A percentile compares a stretch with the other conserved stretches of the same genome.
phyloP scores from a whole-genome alignment of 495 filamentous ascomycete species.

The Hypoxylon subgilvum region DNA sequence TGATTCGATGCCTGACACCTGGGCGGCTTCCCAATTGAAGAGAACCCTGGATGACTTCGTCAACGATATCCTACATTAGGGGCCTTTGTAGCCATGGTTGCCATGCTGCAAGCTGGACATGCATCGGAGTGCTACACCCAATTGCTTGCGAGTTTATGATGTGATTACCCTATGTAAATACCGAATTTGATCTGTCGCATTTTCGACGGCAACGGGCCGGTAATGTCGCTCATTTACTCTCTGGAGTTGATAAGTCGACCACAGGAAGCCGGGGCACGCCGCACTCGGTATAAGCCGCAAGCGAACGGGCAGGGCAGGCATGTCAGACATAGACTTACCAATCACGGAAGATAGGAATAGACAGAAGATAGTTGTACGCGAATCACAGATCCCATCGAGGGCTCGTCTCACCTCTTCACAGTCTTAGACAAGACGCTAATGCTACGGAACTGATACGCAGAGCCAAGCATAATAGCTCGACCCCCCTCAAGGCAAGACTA shows the following conservation, averaged over 20 bases:
- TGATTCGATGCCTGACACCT: slow-evolving; percentile 11
- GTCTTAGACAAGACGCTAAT: slow-evolving; percentile 14
- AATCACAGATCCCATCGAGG: slow-evolving; percentile 7
- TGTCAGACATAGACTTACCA: slow-evolving; percentile 17
- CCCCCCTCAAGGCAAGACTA: neutral
- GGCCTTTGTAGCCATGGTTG: slow-evolving; percentile 9
- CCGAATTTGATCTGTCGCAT: slow-evolving; percentile 31
- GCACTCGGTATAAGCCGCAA: slow-evolving; percentile 21
- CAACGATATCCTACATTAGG: slow-evolving; percentile 22
- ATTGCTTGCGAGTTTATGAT: slow-evolving; percentile 7
- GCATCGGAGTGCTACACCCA: slow-evolving; percentile 9
- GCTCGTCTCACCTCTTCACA: slow-evolving; percentile 7
- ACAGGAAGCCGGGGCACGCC: slow-evolving; percentile 28
- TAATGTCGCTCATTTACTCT: slow-evolving; percentile 20
- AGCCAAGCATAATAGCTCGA: slow-evolving; percentile 23
- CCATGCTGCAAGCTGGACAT: slow-evolving; percentile 5
- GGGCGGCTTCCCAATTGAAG: slow-evolving; percentile 24
- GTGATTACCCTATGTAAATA: slow-evolving; percentile 16
- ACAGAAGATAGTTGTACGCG: slow-evolving; percentile 1
- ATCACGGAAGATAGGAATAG: slow-evolving; percentile 13
- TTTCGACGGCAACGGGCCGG: slow-evolving; percentile 17
- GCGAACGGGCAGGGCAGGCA: slow-evolving; percentile 4
- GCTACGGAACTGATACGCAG: slow-evolving; percentile 19
- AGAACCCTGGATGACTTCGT: slow-evolving; percentile 6
- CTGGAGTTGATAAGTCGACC: slow-evolving; percentile 24